Evolutionary conservation across 148 eudicot species (phyloP).

Genomic region (Bassia scoparia): DNA sequence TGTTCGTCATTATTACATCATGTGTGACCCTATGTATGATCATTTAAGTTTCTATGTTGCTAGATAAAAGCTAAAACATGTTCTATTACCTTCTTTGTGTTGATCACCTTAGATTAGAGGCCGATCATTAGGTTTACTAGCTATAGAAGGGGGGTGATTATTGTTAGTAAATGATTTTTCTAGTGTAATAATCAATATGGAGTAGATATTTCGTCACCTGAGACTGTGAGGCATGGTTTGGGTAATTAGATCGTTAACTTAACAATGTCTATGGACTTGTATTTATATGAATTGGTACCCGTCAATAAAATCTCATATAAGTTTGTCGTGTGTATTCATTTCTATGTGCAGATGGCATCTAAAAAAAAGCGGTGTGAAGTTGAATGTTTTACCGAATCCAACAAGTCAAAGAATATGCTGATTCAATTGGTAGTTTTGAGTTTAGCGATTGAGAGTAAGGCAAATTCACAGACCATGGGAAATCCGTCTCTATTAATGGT

Average conservation of each 20-base stretch:
- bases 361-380: slow-evolving; percentile 20
- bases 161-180: too few relatives aligned
- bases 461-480: slow-evolving; percentile 10
- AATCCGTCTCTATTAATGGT: slow-evolving; percentile 13
- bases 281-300: not conserved
- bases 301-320: slow-evolving; percentile 5
- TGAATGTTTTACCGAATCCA: slow-evolving; percentile 22
- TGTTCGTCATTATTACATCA: not conserved
- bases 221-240: too few relatives aligned
- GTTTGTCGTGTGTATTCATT: slow-evolving; percentile 8
- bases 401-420: slow-evolving; percentile 20
- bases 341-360: slow-evolving; percentile 25
- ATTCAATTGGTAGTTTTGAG: slow-evolving; percentile 28
- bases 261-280: not conserved
- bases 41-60: not conserved
- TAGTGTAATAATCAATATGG: too few relatives aligned
- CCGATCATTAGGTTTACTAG: too few relatives aligned
- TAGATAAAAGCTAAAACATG: too few relatives aligned
- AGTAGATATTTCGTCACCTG: too few relatives aligned
- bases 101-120: too few relatives aligned
- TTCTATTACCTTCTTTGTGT: too few relatives aligned
- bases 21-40: not conserved
- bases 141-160: too few relatives aligned
- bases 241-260: too few relatives aligned
- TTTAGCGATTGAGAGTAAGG: slow-evolving; percentile 23